Evolutionary conservation across 2,329 filamentous ascomycete genomes (phyloP).

Genomic region (Aspergillus persii): DNA sequence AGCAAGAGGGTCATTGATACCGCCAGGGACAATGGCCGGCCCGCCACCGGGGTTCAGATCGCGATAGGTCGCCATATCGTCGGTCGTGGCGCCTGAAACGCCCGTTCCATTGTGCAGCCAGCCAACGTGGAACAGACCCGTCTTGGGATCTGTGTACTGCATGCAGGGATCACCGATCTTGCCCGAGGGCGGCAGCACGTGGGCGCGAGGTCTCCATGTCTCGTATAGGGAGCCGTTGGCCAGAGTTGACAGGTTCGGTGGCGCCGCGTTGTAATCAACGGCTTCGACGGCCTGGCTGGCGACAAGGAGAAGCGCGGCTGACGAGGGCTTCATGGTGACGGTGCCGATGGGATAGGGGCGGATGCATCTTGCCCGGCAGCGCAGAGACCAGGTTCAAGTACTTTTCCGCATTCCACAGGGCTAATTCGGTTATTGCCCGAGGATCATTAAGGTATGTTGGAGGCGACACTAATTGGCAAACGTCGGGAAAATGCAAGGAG

Average conservation of each 20-base stretch:
- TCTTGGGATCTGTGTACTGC: slow-evolving; percentile 19
- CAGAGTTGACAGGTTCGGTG: slow-evolving; percentile 17
- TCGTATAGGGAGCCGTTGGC: slow-evolving; percentile 14
- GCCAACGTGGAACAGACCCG: slow-evolving; percentile 20
- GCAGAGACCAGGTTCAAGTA: neutral
- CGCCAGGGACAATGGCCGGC: slow-evolving; percentile 13
- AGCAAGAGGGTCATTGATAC: slow-evolving; percentile 17
- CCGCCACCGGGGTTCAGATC: slow-evolving; percentile 14
- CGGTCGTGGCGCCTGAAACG: slow-evolving; percentile 16
- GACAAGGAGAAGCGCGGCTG: neutral
- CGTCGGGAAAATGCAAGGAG: neutral
- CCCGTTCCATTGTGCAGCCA: slow-evolving; percentile 16
- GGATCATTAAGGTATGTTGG: neutral
- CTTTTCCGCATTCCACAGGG: neutral
- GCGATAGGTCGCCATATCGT: slow-evolving; percentile 15
- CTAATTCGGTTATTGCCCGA: neutral
- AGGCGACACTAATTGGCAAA: neutral
- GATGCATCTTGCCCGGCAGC: neutral
- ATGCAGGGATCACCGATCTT: slow-evolving; percentile 19
- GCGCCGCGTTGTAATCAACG: slow-evolving; percentile 11
- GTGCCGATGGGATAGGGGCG: neutral
- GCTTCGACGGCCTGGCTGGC: neutral
- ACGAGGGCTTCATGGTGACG: neutral
- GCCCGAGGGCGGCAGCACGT: slow-evolving; percentile 17
- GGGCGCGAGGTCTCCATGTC: slow-evolving; percentile 19